Evolutionary conservation across 306 rosid species (phyloP).

Genomic region (Sphenostylis stenocarpa): DNA sequence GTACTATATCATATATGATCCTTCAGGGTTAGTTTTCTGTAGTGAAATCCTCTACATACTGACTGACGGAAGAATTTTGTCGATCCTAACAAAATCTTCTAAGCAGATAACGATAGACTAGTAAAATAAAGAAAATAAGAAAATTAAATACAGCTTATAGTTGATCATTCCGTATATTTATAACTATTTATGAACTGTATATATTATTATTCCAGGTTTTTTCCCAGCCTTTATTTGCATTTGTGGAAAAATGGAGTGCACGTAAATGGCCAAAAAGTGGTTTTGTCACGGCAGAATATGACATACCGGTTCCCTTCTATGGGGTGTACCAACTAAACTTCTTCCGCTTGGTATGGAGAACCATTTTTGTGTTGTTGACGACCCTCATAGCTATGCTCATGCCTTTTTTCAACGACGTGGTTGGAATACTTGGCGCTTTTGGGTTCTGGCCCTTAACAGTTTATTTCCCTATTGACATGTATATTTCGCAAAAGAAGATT

Average conservation of each 20-base stretch:
- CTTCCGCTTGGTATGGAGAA: conserved; percentile 68
- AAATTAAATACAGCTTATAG: not conserved
- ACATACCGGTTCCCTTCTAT: conserved; percentile 50
- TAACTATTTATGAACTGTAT: not conserved
- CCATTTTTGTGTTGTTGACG: conserved; percentile 55
- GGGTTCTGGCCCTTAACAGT: conserved; percentile 84
- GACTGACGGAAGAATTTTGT: too few species aligned
- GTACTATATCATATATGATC: conserved; percentile 24
- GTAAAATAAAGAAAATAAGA: not conserved
- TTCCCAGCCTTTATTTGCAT: conserved; percentile 71
- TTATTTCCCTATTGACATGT: conserved; percentile 76
- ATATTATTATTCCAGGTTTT: conserved; percentile 42
- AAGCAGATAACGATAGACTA: not conserved
- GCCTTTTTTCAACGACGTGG: conserved; percentile 84
- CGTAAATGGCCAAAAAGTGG: conserved; percentile 49
- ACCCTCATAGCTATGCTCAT: conserved; percentile 66
- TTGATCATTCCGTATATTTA: not conserved
- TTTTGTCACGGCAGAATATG: conserved; percentile 54
- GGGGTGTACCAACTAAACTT: conserved; percentile 58
- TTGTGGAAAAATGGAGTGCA: conserved; percentile 68
- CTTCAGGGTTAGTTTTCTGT: not conserved
- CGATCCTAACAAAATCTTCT: too few species aligned
- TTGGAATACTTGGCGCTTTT: conserved; percentile 78
- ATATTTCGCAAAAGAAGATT: conserved; percentile 62
- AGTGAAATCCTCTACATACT: not conserved